These are phyloP conservation scores for Juncus inflexus DNA, from an alignment of 176 grass and related monocot species.

Conservation along the genomic window DNA sequence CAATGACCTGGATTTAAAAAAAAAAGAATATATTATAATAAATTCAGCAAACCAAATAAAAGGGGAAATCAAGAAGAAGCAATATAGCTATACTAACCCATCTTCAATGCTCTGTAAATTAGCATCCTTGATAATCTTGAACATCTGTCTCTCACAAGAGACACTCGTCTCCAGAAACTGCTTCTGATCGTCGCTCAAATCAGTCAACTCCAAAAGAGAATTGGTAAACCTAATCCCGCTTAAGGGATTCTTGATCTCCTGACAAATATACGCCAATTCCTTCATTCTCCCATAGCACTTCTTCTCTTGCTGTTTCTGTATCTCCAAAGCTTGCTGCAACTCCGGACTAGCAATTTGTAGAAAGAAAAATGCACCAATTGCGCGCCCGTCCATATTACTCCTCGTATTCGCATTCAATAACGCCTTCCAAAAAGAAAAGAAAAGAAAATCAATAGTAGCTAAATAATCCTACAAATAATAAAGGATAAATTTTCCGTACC, in stretches of 20 bases:
- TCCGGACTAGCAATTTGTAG: conserved; percentile 92
- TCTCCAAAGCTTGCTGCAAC: conserved; percentile 84
- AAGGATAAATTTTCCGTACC: conserved; percentile 6
- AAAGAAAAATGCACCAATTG: conserved; percentile 90
- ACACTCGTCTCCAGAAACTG: conserved; percentile 90
- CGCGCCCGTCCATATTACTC: conserved; percentile 67
- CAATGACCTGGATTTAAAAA: conserved; percentile 56
- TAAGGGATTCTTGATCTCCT: conserved; percentile 98
- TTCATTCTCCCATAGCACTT: conserved; percentile 92
- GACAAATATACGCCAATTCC: conserved; percentile 88
- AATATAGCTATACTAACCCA: conserved; percentile 35
- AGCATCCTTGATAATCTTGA: conserved; percentile 70
- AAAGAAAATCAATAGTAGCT: not conserved
- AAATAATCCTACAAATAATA: conserved; percentile 2
- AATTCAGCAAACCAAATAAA: conserved; percentile 2
- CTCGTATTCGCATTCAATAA: conserved; percentile 82
- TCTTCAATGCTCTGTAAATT: conserved; percentile 88
- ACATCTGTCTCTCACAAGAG: conserved; percentile 88
- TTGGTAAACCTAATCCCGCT: conserved; percentile 86
- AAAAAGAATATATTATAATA: conserved; percentile 17
- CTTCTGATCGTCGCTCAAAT: conserved; percentile 88
- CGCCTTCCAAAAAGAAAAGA: conserved; percentile 27
- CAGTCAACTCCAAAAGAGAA: conserved; percentile 72
- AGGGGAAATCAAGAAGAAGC: not conserved
- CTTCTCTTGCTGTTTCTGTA: conserved; percentile 92